Base-by-base conservation (phyloP, 2,329 filamentous ascomycete species). In the Magnaporthiopsis rhizophila region DNA sequence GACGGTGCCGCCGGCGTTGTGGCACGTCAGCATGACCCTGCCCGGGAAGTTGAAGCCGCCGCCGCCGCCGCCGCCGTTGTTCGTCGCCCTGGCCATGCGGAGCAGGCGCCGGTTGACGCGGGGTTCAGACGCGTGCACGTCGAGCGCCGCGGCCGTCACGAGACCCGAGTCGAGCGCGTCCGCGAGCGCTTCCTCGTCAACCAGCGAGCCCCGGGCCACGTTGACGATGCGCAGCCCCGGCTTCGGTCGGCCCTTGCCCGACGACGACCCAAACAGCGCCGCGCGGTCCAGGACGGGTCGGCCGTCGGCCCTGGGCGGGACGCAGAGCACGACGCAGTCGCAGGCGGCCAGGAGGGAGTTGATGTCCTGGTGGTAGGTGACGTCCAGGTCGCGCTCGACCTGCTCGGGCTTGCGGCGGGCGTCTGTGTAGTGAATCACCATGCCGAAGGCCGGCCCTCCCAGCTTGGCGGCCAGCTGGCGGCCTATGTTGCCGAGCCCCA, bases 401-500 rank as follows among this genome's bases (percentile, higher is more conserved):
- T 77, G 74, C 2, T 70, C 62, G 0, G 73, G 67, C 65, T 80
- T 76, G 21, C 74, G 71, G 5, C 75, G 68, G 0, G 83, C 73
- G 67, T 86, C 83, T 63, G 80, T 75, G 64, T 86, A 86, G n/a
- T 76, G 68, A 60, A 89, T 80, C 26, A 78, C 75, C 85, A 89
- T 87, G 7, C 80, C 81, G 57, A 87, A 82, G 0, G 80, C 81
- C 0, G 73, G 68, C 5, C 56, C 26, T 0, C 81, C 83, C 69
- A 88, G 88, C 58, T 80, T 72, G 0, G 86, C 85, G 28, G 45
- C 45, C 45, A 88, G 80, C 1, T 69, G 73, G 56, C 76, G 78
- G 0, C 82, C 81, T 60, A 84, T 84, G 45, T 83, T 81, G 0
- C 86, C 86, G 1, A 88, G 75, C 0, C 86, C 86, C 8, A 89